Conservation (phyloP, 371 early-diverging fungal species). For the Basidiobolus meristosporus region DNA sequence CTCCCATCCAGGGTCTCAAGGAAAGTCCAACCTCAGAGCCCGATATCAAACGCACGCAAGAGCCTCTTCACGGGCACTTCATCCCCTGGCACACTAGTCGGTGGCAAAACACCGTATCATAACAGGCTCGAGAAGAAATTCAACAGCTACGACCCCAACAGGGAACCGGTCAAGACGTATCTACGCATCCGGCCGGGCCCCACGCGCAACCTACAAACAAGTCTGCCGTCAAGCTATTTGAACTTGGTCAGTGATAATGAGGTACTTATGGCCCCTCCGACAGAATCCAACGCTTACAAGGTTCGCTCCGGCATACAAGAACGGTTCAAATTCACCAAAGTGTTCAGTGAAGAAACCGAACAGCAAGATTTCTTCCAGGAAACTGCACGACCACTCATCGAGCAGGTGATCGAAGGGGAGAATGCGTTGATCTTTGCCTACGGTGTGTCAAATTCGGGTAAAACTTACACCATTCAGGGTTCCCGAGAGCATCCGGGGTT, state of each 20-base stretch:
- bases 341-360: slow-evolving; percentile 1
- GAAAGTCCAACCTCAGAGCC: too few species aligned
- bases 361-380: slow-evolving; percentile 29
- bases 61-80: too few species aligned
- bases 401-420: slow-evolving; percentile 21
- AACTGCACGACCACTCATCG: slow-evolving; percentile 25
- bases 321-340: background rate
- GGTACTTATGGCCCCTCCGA: background rate
- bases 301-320: background rate
- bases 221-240: too few species aligned
- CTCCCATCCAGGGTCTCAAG: too few species aligned
- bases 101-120: too few species aligned
- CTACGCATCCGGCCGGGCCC: too few species aligned
- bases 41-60: too few species aligned
- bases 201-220: too few species aligned
- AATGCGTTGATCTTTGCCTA: slow-evolving; percentile 45
- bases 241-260: background rate
- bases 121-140: too few species aligned
- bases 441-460: slow-evolving; percentile 73
- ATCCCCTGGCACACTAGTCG: too few species aligned
- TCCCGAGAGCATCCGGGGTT: slow-evolving; percentile 21
- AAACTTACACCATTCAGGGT: slow-evolving; percentile 53
- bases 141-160: too few species aligned
- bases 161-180: too few species aligned
- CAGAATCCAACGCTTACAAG: background rate